Conservation (phyloP, 306 rosid species). For the Mimosa bimucronata region DNA sequence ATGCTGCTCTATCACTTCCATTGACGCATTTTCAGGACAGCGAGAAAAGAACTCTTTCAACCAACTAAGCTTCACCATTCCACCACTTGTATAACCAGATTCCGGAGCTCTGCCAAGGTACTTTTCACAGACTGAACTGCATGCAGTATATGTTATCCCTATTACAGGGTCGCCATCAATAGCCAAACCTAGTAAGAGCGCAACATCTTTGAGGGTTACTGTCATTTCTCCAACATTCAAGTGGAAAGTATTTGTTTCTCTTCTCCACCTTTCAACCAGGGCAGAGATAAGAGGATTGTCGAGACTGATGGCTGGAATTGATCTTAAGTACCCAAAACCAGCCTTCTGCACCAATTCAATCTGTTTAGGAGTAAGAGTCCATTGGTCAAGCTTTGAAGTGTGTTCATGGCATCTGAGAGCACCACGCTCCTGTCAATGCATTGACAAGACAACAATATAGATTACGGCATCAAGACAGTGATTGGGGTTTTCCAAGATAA, state of each 20-base stretch:
- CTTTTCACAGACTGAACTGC: slow-evolving; percentile 13
- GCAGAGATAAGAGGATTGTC: slow-evolving; percentile 22
- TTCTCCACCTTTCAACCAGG: slow-evolving; percentile 25
- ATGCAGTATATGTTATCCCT: slow-evolving; percentile 11
- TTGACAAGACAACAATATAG: slow-evolving; percentile 6
- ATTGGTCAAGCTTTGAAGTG: slow-evolving; percentile 25
- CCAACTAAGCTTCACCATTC: slow-evolving; percentile 28
- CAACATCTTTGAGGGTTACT: slow-evolving; percentile 19
- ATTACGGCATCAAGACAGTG: background rate
- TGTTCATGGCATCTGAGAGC: slow-evolving; percentile 30
- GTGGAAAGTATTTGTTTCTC: slow-evolving; percentile 26
- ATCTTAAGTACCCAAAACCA: slow-evolving; percentile 19
- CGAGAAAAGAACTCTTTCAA: slow-evolving; percentile 22
- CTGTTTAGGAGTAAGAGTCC: slow-evolving; percentile 15
- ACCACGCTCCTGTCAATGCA: slow-evolving; percentile 10
- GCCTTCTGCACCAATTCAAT: slow-evolving; percentile 21
- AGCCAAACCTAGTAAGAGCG: background rate
- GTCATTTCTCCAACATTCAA: slow-evolving; percentile 24
- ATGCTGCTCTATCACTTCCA: slow-evolving; percentile 18
- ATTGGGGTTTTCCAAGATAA: background rate
- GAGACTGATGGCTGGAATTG: slow-evolving; percentile 21
- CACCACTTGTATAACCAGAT: slow-evolving; percentile 21
- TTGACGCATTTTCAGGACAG: slow-evolving; percentile 23
- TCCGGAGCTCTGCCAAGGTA: slow-evolving; percentile 12
- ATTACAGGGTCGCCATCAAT: slow-evolving; percentile 26